Evolutionary conservation across 345 rosid species (phyloP), one percentile per base, ranked within the genome.

Genomic region (Toxicodendron radicans): DNA sequence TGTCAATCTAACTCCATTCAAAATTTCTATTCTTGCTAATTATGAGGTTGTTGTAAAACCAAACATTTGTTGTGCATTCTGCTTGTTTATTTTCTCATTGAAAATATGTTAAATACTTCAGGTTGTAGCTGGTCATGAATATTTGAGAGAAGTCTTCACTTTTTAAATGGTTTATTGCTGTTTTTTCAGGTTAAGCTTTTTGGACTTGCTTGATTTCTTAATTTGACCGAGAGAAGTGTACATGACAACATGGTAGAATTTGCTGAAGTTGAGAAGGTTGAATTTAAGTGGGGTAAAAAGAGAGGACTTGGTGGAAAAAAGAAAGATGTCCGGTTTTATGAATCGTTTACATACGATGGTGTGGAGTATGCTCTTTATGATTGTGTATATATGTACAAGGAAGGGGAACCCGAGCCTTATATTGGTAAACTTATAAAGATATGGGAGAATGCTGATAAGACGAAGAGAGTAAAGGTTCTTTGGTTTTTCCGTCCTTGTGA

Each of bases 401-500:
- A 84, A 20, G 69, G 61, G 5, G 88, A 85, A 70, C 58, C 81
- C 0, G 92, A 89, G 83, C 98, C 95, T 67, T 80, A 82, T 63
- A 20, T 95, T 38, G 98, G 95, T 52, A 95, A 85, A 68, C 81
- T 95, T 46, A 75, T 89, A 4, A 91, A 85, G 73, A 88, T 93
- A 54, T 93, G 97, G 93, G 97, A 95, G 81, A 66, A 54, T 57
- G 10, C 82, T 33, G 74, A 84, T 66, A 84, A 80, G 82, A 38
- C 76, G 2, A 92, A 83, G 76, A 85, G 69, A 79, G 87, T 88
- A 68, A 91, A 86, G 86, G 76, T 90, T 74, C 85, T 93, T 48
- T 95, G 99, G 99, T 89, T 88, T 74, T 87, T 91, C 76, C 90
- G 78, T 54, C 92, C 97, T 38, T 70, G 48, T 66, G 99, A 95